Base-by-base conservation (phyloP, 164 flowering plant species). In the Vitis rupestris region DNA sequence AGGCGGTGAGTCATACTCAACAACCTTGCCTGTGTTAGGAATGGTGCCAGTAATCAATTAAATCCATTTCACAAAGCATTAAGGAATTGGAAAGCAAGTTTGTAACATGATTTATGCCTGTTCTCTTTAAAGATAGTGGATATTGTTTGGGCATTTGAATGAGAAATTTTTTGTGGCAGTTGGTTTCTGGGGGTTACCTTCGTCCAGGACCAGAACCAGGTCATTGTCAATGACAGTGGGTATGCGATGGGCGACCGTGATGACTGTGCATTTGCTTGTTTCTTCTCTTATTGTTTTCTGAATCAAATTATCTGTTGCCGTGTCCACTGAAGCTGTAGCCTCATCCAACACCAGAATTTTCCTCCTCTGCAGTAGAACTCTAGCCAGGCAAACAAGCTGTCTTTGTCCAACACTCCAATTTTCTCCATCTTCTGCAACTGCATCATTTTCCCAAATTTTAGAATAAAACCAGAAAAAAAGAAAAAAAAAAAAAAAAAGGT, bases 341-440 rank as follows among this genome's bases (percentile, higher is more conserved):
- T 93, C 98, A 78, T 93, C 98, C 66, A 93, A 67, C 14, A 93
- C 92, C 57, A 93, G 75, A 65, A 93, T 83, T 74, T 80, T 82
- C 53, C 89, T 81, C 78, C 75, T 88, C 75, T 90, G 87, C 14
- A 93, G 78, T 14, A 90, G 78, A 59, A 85, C 88, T 61, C 97
- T 82, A 14, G 90, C 97, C 31, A 90, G 76, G 74, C 98, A 93
- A 55, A 90, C 88, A 44, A 93, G 86, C 70, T 90, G 98, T 78
- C 97, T 77, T 63, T 90, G 94, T 59, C 97, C 98, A 23, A 90
- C 82, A 67, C 98, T 93, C 97, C 93, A 93, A 69, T 93, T 93
- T 78, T 82, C 85, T 66, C 98, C 97, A 78, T 88, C 90, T 79
- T 91, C 97, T 12, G 88, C 87, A 65, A 92, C 97, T 87, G 88